Percentiles rank a stretch among this genome's conserved stretches.
phyloP scores from a whole-genome alignment of 768 basidiomycete genomes.

The Serendipita sp. region DNA sequence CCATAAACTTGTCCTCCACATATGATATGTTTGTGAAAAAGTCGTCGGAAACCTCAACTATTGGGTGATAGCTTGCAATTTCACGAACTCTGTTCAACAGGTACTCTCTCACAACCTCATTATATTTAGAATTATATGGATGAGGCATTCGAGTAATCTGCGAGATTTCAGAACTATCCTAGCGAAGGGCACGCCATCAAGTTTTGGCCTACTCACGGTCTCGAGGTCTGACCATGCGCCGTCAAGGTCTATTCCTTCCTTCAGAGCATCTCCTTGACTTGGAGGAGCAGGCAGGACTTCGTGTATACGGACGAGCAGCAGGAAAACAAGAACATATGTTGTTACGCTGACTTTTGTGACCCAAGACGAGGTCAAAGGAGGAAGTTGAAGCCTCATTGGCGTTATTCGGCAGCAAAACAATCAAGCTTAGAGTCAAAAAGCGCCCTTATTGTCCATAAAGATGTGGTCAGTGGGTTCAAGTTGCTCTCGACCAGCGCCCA shows the following conservation, averaged over 20 bases:
- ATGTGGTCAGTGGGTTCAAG: not conserved
- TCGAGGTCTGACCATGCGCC: constrained; percentile 47
- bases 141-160: constrained; percentile 57
- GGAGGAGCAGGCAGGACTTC: not conserved
- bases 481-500: not conserved
- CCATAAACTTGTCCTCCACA: constrained; percentile 35
- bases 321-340: not conserved
- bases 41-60: constrained; percentile 13
- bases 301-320: not conserved
- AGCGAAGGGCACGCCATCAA: no score
- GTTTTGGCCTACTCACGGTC: not conserved
- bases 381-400: not conserved
- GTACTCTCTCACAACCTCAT: constrained; percentile 48
- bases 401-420: not conserved
- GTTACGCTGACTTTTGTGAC: not conserved
- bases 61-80: constrained; percentile 26
- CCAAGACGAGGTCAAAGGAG: not conserved
- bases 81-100: constrained; percentile 38
- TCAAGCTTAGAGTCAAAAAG: not conserved
- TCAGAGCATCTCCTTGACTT: not conserved
- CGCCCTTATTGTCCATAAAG: not conserved
- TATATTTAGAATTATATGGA: constrained; percentile 64
- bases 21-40: constrained; percentile 23
- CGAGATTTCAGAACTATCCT: no score
- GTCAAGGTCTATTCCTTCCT: constrained; percentile 29